Base-by-base conservation (phyloP, 1,139 yeast species). In the Candida buenavistaensis region DNA sequence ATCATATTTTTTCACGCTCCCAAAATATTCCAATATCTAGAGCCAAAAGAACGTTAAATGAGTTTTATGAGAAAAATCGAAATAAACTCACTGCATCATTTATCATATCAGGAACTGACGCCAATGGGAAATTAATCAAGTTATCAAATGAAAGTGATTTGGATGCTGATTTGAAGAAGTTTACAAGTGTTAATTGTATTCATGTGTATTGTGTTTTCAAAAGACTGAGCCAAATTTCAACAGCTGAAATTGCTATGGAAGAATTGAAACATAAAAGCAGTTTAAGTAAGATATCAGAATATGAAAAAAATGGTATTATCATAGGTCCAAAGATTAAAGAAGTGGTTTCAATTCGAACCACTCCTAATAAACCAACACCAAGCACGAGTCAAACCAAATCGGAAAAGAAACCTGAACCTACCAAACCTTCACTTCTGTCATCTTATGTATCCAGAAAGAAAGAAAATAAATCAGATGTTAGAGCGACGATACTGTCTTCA, bases 31-130 rank as follows among this genome's bases (percentile, higher is more conserved):
- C 64, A 29, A 52, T 53, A n/a, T 37, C 52, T 31, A 44, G 44
- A 15, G 60, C 74, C 11, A 68, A 67, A 42, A 36, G 35, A 3
- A 36, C 59, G 5, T 55, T 69, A 23, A 50, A 51, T 33, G 59
- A 59, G 23, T 68, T 55, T 44, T 68, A 60, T 45, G 40, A 43
- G 19, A 54, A 59, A 34, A 65, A 68, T 44, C 54, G 47, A 37
- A 50, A 56, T 5, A 56, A 54, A 37, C 36, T 68, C 6, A 41
- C 51, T 9, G 73, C 72, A 1, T 50, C 66, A 0, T 68, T 63
- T 37, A 39, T 69, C 2, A 58, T 62, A 16, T 53, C 59, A 2
- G 75, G 75, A 0, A 23, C 21, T 4, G 40, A 39, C 13, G 14
- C 25, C 2, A 16, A 41, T 4, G 44, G 38, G 6, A 30, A 27